Evolutionary conservation across 768 basidiomycete genomes (phyloP), one percentile per base, ranked within the genome.

Genomic region (Gloeostereum incarnatum): DNA sequence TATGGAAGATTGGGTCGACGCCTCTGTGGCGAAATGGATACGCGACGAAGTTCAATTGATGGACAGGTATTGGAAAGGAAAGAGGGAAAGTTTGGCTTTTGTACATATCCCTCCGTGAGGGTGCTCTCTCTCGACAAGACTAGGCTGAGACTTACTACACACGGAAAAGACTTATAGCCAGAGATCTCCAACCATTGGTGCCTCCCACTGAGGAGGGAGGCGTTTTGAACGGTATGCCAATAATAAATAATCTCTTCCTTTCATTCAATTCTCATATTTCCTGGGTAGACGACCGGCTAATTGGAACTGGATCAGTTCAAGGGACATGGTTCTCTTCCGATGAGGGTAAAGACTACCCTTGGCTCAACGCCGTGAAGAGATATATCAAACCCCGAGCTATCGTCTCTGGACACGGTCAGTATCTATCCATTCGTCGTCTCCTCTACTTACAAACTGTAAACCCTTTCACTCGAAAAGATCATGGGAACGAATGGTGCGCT

Each of bases 401-500:
- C 26, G 61, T 85, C 19, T 83, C 79, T 2, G 82, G 83, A 29
- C 83, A 86, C 40, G 80, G 81, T 81, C 42, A 25, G 57, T 50
- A 14, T 40, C 19, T 17, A 14, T 33, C 20, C 22, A 21, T 36
- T 13, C 13, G n/a, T 20, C 5, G 11, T n/a, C 4, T n/a, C 13
- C 4, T 36, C 18, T 20, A 36, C 20, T 36, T 8, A 27, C 9
- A 27, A 8, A n/a, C 14, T 27, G 26, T 8, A 8, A 27, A 8
- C 9, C 8, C 26, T 18, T 11, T 22, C 5, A 13, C 23, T 22
- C 18, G 13, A 36, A 18, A 4, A 81, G 83, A 81, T 51, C 84
- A 87, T 45, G 84, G 84, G 1, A 69, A 86, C 41, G 81, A 85
- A 52, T 87, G 84, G 84, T 87, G 84, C 43, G 70, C 71, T 6